Evolutionary conservation across 2,329 filamentous ascomycete species (phyloP).

Genomic region (Gnomoniopsis sp.): DNA sequence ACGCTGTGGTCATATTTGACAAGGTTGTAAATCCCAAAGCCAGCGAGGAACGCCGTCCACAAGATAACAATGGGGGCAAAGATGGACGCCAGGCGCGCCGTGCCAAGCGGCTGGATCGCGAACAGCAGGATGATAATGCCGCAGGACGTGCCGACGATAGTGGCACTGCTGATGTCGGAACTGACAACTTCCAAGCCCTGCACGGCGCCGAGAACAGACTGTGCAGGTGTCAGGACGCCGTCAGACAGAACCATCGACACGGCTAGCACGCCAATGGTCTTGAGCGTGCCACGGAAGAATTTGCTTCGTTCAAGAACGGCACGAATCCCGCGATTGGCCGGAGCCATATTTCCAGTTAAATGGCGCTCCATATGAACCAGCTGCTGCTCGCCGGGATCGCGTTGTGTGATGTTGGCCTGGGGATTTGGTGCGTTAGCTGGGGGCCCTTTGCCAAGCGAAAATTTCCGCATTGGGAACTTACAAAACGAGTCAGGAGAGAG

Average conservation of each 20-base stretch:
- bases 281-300: constrained; percentile 50
- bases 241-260: constrained; percentile 64
- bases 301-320: constrained; percentile 54
- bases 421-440: neutral
- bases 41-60: constrained; percentile 61
- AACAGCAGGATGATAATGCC: constrained; percentile 62
- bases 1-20: constrained; percentile 47
- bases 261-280: constrained; percentile 59
- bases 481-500: constrained; percentile 57
- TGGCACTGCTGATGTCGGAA: constrained; percentile 48
- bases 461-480: constrained; percentile 1
- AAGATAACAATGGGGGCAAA: constrained; percentile 65
- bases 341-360: constrained; percentile 50
- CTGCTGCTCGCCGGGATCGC: constrained; percentile 56
- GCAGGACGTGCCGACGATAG: constrained; percentile 62
- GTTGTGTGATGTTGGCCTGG: constrained; percentile 53
- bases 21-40: constrained; percentile 61
- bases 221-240: constrained; percentile 63
- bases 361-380: constrained; percentile 57
- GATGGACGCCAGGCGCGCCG: constrained; percentile 50
- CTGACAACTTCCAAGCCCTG: constrained; percentile 59
- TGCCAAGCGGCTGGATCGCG: constrained; percentile 59
- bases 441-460: neutral
- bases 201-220: constrained; percentile 65
- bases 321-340: constrained; percentile 48